phyloP scores from a whole-genome alignment of 345 rosid genomes.

The Microcos paniculata region DNA sequence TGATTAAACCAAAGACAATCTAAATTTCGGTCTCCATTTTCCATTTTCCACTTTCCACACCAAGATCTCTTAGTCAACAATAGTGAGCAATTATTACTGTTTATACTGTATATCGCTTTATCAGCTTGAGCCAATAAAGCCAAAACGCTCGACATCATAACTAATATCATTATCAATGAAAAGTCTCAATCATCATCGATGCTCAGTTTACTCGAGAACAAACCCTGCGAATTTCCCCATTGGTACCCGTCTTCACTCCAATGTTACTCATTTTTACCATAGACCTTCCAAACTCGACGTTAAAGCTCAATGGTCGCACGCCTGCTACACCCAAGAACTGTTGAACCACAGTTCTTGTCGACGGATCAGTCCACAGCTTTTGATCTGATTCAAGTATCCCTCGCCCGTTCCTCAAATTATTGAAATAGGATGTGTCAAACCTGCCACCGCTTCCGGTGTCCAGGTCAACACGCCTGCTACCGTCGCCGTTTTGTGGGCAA shows the following conservation, averaged over 20 bases:
- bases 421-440: conserved; percentile 43
- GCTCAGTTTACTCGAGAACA: conserved; percentile 44
- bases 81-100: background rate
- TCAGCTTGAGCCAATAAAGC: background rate
- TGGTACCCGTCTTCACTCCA: conserved; percentile 39
- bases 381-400: conserved; percentile 48
- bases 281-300: conserved; percentile 49
- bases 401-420: conserved; percentile 38
- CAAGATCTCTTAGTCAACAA: background rate
- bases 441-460: conserved; percentile 43
- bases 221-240: conserved; percentile 50
- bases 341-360: conserved; percentile 38
- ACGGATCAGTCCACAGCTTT: conserved; percentile 39
- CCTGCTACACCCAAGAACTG: conserved; percentile 30
- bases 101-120: background rate
- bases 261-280: conserved; percentile 68
- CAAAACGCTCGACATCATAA: background rate
- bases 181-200: background rate
- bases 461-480: conserved; percentile 34
- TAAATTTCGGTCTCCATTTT: no score
- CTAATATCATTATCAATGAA: background rate
- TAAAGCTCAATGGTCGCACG: conserved; percentile 22
- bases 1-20: no score
- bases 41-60: no score
- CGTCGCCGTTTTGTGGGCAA: conserved; percentile 43